These are phyloP conservation scores for Fusarium dimerum DNA, from an alignment of 2,329 filamentous ascomycete species.

Conservation along the genomic window DNA sequence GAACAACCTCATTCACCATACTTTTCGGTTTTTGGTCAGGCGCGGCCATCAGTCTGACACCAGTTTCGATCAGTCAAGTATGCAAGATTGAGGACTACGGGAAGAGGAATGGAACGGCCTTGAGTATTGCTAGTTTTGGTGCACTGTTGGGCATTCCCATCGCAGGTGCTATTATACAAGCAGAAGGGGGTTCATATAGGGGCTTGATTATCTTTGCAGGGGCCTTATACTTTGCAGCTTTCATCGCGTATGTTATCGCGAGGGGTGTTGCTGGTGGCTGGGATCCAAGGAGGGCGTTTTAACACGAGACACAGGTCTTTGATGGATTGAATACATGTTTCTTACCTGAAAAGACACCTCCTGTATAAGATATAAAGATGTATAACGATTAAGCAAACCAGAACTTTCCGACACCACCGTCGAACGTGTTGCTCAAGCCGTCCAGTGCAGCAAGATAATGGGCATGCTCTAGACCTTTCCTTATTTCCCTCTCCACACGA, in stretches of 20 bases:
- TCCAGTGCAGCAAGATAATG: too few species aligned
- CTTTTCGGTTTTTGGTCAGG: conserved; percentile 73
- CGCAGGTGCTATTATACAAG: conserved; percentile 43
- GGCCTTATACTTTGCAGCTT: conserved; percentile 6
- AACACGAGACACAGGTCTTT: too few species aligned
- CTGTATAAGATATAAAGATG: too few species aligned
- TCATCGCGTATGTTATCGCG: conserved; percentile 4
- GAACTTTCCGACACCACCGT: too few species aligned
- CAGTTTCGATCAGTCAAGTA: conserved; percentile 71
- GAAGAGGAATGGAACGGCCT: conserved; percentile 68
- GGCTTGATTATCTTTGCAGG: conserved; percentile 12
- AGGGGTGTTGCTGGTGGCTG: background rate
- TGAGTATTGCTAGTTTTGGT: conserved; percentile 66
- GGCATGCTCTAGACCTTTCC: too few species aligned
- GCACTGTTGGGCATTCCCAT: conserved; percentile 59
- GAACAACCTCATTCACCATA: conserved; percentile 62
- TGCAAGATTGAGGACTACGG: conserved; percentile 71
- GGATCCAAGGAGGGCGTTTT: too few species aligned
- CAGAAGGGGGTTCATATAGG: conserved; percentile 2
- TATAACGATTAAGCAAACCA: too few species aligned
- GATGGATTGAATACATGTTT: too few species aligned
- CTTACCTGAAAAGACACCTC: too few species aligned
- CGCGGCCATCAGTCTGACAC: conserved; percentile 68
- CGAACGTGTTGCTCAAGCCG: too few species aligned
- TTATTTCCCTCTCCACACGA: too few species aligned